These are phyloP conservation scores for Heliocybe sulcata DNA, from an alignment of 1,284 basidiomycete genomes.

Conservation along the genomic window DNA sequence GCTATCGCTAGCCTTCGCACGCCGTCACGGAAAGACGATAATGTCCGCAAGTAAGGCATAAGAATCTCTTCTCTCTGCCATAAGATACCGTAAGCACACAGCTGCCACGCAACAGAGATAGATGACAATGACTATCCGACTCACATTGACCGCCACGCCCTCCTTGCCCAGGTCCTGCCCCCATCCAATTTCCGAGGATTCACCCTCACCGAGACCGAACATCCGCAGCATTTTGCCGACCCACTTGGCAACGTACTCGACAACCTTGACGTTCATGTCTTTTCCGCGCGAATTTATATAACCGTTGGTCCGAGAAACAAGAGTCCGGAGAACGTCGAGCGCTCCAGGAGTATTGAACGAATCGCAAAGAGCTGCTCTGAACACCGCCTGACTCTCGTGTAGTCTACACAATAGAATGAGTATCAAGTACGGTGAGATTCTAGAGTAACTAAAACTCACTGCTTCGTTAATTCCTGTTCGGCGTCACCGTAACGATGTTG, in stretches of 20 bases:
- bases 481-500: slow-evolving; percentile 56
- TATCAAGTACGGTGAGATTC: too few relatives aligned
- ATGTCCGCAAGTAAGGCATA: slow-evolving; percentile 83
- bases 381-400: slow-evolving; percentile 68
- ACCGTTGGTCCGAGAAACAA: slow-evolving; percentile 85
- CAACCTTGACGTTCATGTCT: slow-evolving; percentile 60
- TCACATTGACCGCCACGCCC: slow-evolving; percentile 42
- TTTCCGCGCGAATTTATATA: slow-evolving; percentile 71
- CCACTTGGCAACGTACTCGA: slow-evolving; percentile 80
- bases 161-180: slow-evolving; percentile 44
- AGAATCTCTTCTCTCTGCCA: slow-evolving; percentile 74
- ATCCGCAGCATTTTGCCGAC: slow-evolving; percentile 87
- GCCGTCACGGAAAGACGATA: slow-evolving; percentile 90
- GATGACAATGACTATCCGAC: slow-evolving; percentile 22
- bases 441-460: slow-evolving; percentile 35
- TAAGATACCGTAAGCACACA: slow-evolving; percentile 2
- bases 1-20: slow-evolving; percentile 80
- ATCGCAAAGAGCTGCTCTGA: slow-evolving; percentile 91
- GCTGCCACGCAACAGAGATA: neutral
- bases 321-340: slow-evolving; percentile 69
- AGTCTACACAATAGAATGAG: slow-evolving; percentile 47
- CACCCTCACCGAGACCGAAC: slow-evolving; percentile 91
- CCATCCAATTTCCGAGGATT: slow-evolving; percentile 62
- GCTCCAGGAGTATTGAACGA: slow-evolving; percentile 95
- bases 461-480: slow-evolving; percentile 59